These are phyloP conservation scores for Begonia masoniana DNA, from an alignment of 306 rosid genomes.

Conservation along the genomic window DNA sequence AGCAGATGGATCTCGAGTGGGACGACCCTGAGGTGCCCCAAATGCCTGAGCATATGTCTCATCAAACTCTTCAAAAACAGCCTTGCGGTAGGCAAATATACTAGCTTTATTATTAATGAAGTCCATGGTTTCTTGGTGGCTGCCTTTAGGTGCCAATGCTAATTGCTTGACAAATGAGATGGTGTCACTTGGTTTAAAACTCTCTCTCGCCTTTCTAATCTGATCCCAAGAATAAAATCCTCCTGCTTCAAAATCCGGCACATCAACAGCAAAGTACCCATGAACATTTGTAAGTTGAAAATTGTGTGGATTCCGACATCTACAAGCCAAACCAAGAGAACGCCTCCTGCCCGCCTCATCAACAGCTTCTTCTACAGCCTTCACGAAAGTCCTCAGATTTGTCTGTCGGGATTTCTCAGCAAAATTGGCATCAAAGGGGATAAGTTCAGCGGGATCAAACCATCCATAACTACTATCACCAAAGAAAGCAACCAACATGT, in stretches of 20 bases:
- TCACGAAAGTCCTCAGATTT: constrained; percentile 41
- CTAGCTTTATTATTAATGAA: constrained; percentile 56
- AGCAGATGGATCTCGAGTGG: constrained; percentile 24
- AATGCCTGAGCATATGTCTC: constrained; percentile 97
- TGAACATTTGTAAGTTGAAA: constrained; percentile 33
- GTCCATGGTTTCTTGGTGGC: constrained; percentile 32
- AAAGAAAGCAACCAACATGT: constrained; percentile 78
- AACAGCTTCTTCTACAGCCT: constrained; percentile 90
- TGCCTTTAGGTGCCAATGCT: constrained; percentile 44
- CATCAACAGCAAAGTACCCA: constrained; percentile 69
- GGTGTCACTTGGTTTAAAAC: constrained; percentile 42
- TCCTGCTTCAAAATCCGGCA: constrained; percentile 69
- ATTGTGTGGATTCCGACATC: constrained; percentile 50
- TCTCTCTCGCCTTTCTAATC: constrained; percentile 48
- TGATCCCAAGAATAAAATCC: constrained; percentile 55
- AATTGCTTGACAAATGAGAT: constrained; percentile 59
- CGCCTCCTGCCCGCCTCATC: constrained; percentile 75
- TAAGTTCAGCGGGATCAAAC: constrained; percentile 85
- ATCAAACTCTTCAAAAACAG: constrained; percentile 76
- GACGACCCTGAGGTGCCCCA: constrained; percentile 42
- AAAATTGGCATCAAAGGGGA: constrained; percentile 57
- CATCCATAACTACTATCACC: constrained; percentile 97
- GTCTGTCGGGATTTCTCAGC: constrained; percentile 72
- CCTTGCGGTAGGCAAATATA: constrained; percentile 39
- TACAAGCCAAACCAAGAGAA: constrained; percentile 58